These are phyloP conservation scores for Mollisia scopiformis DNA, from an alignment of 2,329 filamentous ascomycete species.

Conservation along the genomic window DNA sequence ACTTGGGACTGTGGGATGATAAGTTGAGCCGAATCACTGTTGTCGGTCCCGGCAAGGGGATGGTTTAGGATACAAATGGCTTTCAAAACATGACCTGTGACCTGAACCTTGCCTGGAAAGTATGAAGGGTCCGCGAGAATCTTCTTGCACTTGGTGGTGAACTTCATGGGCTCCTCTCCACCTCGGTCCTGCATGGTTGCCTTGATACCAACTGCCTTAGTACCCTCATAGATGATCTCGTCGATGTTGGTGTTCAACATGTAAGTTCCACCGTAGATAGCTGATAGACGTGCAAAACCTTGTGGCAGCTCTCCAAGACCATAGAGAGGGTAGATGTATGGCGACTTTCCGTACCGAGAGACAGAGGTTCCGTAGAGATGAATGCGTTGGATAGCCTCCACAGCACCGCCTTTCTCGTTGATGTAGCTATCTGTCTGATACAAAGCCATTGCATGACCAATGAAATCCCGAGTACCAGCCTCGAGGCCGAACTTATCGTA, in stretches of 20 bases:
- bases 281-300: constrained; percentile 94
- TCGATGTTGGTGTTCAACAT: constrained; percentile 97
- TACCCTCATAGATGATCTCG: constrained; percentile 82
- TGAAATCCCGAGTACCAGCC: constrained; percentile 86
- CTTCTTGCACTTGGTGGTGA: constrained; percentile 94
- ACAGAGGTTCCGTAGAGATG: constrained; percentile 97
- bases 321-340: constrained; percentile 99
- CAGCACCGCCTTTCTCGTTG: constrained; percentile 69
- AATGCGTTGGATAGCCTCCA: constrained; percentile 89
- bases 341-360: constrained; percentile 95
- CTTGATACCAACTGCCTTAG: constrained; percentile 93
- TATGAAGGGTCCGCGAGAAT: constrained; percentile 97
- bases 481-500: constrained; percentile 98
- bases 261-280: constrained; percentile 98
- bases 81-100: constrained; percentile 88
- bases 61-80: constrained; percentile 98
- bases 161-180: constrained; percentile 79
- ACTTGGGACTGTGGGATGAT: constrained; percentile 99
- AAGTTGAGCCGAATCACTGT: constrained; percentile 87
- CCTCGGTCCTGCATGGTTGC: constrained; percentile 91
- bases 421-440: constrained; percentile 92
- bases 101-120: constrained; percentile 87
- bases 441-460: constrained; percentile 97
- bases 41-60: constrained; percentile 85
- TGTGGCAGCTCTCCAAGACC: constrained; percentile 96